A percentile compares a stretch with the other conserved stretches of the same genome.
Evolutionary conservation across 176 grass and related monocot species (phyloP).

Genomic region (Eremochloa ophiuroides): DNA sequence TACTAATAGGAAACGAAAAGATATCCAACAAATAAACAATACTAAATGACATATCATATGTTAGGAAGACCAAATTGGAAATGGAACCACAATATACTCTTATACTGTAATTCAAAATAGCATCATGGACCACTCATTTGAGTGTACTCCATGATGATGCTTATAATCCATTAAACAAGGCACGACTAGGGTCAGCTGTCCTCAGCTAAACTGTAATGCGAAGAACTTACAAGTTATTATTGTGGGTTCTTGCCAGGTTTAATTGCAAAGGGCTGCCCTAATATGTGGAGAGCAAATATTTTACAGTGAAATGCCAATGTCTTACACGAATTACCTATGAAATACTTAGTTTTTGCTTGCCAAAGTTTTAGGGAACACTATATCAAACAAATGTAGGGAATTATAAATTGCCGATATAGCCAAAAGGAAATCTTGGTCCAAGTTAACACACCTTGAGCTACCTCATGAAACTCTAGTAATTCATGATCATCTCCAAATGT

Average conservation of each 20-base stretch:
- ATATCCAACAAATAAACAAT: not conserved
- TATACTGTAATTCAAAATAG: conserved; percentile 3
- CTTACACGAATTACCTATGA: not conserved
- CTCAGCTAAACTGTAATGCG: not conserved
- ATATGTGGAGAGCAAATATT: not conserved
- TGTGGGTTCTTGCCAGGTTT: not conserved
- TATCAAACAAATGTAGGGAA: not conserved
- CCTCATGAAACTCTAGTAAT: conserved; percentile 27
- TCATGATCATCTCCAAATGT: conserved; percentile 25
- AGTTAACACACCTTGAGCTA: conserved; percentile 38
- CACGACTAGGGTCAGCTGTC: not conserved
- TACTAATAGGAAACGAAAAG: not conserved
- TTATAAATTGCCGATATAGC: not conserved
- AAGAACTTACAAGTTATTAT: not conserved
- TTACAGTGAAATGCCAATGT: not conserved
- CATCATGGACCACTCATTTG: not conserved
- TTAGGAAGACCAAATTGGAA: not conserved
- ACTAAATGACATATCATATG: not conserved
- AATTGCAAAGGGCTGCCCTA: not conserved
- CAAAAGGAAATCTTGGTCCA: not conserved
- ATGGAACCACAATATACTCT: not conserved
- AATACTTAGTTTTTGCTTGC: not conserved
- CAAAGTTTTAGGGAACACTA: not conserved
- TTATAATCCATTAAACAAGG: not conserved
- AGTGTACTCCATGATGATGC: not conserved